These are phyloP conservation scores for Lipomyces kockii DNA, from an alignment of 805 yeast genomes.

Conservation along the genomic window DNA sequence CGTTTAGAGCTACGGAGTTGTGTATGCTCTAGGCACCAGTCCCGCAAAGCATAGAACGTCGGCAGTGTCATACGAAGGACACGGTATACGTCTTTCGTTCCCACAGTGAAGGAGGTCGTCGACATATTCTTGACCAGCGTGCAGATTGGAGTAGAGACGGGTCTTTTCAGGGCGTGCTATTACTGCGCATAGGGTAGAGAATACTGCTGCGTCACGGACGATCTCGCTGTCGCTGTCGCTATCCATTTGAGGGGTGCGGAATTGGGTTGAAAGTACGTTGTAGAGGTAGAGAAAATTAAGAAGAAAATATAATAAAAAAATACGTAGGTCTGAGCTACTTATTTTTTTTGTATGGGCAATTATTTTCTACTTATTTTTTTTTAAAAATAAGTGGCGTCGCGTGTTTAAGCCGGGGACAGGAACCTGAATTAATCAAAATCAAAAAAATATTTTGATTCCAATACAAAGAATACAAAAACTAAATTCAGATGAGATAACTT, in stretches of 20 bases:
- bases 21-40: not conserved
- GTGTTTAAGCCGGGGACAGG: too few species aligned
- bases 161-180: not conserved
- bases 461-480: too few species aligned
- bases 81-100: not conserved
- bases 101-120: slow-evolving; percentile 1
- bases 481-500: too few species aligned
- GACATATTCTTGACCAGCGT: not conserved
- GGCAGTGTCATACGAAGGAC: not conserved
- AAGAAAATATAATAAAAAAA: too few species aligned
- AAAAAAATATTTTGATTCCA: too few species aligned
- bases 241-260: not conserved
- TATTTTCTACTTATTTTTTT: too few species aligned
- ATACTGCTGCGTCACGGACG: not conserved
- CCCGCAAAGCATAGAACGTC: not conserved
- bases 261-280: too few species aligned
- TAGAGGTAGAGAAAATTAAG: too few species aligned
- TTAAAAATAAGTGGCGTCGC: too few species aligned
- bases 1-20: not conserved
- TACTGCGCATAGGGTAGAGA: not conserved
- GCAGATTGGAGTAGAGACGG: slow-evolving; percentile 1
- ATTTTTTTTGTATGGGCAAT: too few species aligned
- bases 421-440: too few species aligned
- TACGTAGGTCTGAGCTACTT: too few species aligned
- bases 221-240: not conserved